Evolutionary conservation across 225 moss, liverwort and hornwort genomes (phyloP).

Genomic region (Bryum argenteum): DNA sequence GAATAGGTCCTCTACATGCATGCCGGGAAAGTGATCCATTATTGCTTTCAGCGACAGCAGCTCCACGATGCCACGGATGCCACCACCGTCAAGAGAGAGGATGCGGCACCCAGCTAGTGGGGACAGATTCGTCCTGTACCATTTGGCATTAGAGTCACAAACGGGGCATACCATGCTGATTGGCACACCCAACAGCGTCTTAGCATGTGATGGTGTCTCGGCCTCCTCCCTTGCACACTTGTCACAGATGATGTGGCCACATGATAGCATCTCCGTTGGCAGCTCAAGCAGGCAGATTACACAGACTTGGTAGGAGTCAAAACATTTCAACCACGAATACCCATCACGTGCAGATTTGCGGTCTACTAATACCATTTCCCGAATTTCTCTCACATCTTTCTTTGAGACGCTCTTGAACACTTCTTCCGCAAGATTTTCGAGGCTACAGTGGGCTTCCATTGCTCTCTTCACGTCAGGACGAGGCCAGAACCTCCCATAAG

Average conservation of each 20-base stretch:
- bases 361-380: rapidly evolving
- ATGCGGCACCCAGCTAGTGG: background rate
- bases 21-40: too few relatives aligned
- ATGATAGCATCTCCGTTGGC: background rate
- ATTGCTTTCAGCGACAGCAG: background rate
- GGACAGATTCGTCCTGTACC: background rate
- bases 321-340: background rate
- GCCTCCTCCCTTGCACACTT: background rate
- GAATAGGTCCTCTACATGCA: too few relatives aligned
- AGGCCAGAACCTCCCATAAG: too few relatives aligned
- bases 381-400: too few relatives aligned
- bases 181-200: background rate
- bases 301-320: background rate
- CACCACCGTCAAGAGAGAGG: background rate
- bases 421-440: too few relatives aligned
- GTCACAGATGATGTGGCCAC: background rate
- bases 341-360: background rate
- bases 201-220: too few relatives aligned
- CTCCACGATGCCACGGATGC: background rate
- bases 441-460: too few relatives aligned
- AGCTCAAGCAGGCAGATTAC: background rate
- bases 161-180: background rate
- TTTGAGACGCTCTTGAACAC: too few relatives aligned
- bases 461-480: too few relatives aligned
- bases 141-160: background rate